Evolutionary conservation across 257 asterid species (phyloP), one percentile per base, ranked within the genome.

Genomic region (Solanum lignicaule): DNA sequence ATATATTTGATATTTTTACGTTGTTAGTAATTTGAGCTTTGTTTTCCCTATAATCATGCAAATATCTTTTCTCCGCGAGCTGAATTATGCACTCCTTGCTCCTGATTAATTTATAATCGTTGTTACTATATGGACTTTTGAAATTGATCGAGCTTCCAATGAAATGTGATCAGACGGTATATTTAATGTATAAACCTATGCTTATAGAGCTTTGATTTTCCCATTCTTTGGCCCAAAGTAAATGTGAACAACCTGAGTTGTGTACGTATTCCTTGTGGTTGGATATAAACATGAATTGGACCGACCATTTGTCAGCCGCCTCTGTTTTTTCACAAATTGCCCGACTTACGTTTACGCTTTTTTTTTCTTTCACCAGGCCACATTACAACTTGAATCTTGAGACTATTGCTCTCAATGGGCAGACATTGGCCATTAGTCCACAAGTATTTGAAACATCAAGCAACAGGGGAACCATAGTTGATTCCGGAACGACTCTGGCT

Each of bases 401-500:
- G 91, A 96, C 98, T 88, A 96, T 97, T 73, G 83, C 99, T 52
- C 93, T 97, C 43, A 96, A 96, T 71, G 99, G 99, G 69, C 98
- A 97, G 92, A 87, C 88, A 68, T 89, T 97, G 89, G 81, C 96
- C 82, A 95, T 97, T 87, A 93, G 90, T 86, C 88, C 96, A 32
- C 91, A 97, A 8, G 99, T 94, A 31, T 97, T 97, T 90, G 88
- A 94, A 68, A 96, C 99, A 85, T 88, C 98, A 83, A 79, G 43
- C 91, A 95, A 90, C 92, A 88, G 92, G 76, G 99, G 99, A 88
- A 97, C 99, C 13, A 96, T 97, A 90, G 91, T 97, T 55, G 99
- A 97, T 91, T 97, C 99, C 14, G 99, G 99, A 90, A 97, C 99
- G 66, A 97, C 99, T 14, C 90, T 97, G 91, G 98, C 99, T 25